A percentile compares a stretch with the other conserved stretches of the same genome.
These are phyloP conservation scores for Backusella parvicylindrica DNA, from an alignment of 192 early-diverging fungal genomes.

Conservation along the genomic window DNA sequence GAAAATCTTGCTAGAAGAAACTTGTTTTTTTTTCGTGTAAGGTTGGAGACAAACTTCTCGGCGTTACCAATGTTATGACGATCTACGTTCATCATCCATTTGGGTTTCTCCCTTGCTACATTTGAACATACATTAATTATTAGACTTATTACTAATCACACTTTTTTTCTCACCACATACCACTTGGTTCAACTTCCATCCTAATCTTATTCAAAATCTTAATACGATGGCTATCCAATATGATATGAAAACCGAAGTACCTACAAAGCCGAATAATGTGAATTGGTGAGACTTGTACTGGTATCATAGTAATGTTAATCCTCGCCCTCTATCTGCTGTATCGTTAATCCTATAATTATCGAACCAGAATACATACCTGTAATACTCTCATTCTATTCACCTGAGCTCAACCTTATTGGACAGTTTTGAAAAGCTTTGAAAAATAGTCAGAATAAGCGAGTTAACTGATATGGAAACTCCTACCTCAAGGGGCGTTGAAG, in stretches of 20 bases:
- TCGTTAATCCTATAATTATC: conserved; percentile 1
- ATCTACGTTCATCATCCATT: conserved; percentile 6
- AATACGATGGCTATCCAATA: conserved; percentile 1
- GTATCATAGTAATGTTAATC: neutral
- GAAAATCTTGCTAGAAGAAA: conserved; percentile 1
- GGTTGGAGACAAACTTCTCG: conserved; percentile 4
- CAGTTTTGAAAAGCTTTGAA: conserved; percentile 4
- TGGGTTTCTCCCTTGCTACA: conserved; percentile 12
- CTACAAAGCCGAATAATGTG: neutral
- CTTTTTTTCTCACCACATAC: conserved; percentile 2
- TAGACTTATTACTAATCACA: conserved; percentile 1
- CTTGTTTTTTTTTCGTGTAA: conserved; percentile 7
- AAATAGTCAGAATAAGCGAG: neutral
- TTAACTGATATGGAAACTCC: neutral
- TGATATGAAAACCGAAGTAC: neutral
- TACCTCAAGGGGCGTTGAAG: neutral
- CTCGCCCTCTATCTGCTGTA: neutral
- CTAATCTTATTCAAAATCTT: too few relatives aligned
- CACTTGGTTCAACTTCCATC: conserved; percentile 1
- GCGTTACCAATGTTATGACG: conserved; percentile 9
- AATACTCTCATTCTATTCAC: neutral
- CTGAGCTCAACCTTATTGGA: neutral
- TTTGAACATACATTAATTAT: conserved; percentile 12
- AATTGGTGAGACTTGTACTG: neutral
- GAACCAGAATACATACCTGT: conserved; percentile 8